Evolutionary conservation across 805 yeast species (phyloP).

Genomic region (Candida saitoana): DNA sequence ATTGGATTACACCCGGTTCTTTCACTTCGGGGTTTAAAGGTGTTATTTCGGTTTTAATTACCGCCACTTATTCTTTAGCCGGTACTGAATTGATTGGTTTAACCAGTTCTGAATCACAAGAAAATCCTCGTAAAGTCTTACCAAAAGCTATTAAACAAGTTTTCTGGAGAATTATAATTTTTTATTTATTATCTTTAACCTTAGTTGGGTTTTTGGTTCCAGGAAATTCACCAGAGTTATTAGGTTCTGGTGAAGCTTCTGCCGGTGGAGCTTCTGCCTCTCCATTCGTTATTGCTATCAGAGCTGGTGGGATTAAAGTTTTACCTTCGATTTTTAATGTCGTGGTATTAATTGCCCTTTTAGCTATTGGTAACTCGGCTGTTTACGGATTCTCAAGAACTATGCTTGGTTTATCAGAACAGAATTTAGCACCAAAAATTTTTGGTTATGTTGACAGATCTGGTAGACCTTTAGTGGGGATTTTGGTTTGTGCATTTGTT

Average conservation of each 20-base stretch:
- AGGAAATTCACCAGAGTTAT: slow-evolving; percentile 22
- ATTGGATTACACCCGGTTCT: slow-evolving; percentile 37
- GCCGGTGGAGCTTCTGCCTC: slow-evolving; percentile 28
- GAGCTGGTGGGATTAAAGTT: slow-evolving; percentile 37
- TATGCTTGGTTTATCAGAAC: slow-evolving; percentile 36
- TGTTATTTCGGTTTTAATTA: slow-evolving; percentile 32
- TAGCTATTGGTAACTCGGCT: slow-evolving; percentile 42
- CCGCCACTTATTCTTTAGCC: slow-evolving; percentile 41
- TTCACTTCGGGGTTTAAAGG: slow-evolving; percentile 42
- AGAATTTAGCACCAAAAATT: slow-evolving; percentile 35
- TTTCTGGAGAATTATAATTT: slow-evolving; percentile 37
- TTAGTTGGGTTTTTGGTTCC: slow-evolving; percentile 40
- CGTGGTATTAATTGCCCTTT: slow-evolving; percentile 36
- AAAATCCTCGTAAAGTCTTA: slow-evolving; percentile 34
- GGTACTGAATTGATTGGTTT: slow-evolving; percentile 41
- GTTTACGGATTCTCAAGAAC: slow-evolving; percentile 43
- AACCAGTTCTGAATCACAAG: slow-evolving; percentile 36
- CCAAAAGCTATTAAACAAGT: slow-evolving; percentile 43
- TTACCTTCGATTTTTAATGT: slow-evolving; percentile 43
- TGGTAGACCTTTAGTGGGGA: slow-evolving; percentile 40
- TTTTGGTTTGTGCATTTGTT: slow-evolving; percentile 26
- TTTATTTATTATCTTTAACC: slow-evolving; percentile 38
- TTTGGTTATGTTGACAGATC: slow-evolving; percentile 35
- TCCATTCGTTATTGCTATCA: slow-evolving; percentile 42
- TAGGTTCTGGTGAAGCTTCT: slow-evolving; percentile 17